These are phyloP conservation scores for Penicillium sp. DNA, from an alignment of 2,329 filamentous ascomycete species.

Conservation along the genomic window DNA sequence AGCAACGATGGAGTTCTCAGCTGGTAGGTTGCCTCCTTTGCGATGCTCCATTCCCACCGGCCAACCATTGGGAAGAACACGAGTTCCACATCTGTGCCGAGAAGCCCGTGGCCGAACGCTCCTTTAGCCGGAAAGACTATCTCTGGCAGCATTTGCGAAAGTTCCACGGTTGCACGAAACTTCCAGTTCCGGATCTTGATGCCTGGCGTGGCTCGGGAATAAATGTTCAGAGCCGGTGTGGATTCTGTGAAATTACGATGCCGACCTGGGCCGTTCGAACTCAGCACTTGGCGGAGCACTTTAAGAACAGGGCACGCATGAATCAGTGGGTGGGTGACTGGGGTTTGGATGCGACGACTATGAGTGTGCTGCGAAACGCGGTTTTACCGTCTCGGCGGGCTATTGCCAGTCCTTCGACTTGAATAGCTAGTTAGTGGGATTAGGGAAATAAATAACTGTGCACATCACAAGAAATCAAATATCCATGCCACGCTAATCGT, in stretches of 20 bases:
- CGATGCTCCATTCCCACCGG: constrained; percentile 43
- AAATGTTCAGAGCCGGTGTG: constrained; percentile 56
- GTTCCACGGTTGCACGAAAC: constrained; percentile 56
- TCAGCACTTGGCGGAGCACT: constrained; percentile 58
- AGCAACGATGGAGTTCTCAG: constrained; percentile 6
- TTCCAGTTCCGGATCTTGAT: constrained; percentile 53
- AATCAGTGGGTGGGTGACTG: constrained; percentile 58
- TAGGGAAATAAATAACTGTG: neutral
- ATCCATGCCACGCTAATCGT: constrained; percentile 9
- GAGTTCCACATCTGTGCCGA: constrained; percentile 56
- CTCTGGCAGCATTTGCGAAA: constrained; percentile 58
- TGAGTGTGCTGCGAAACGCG: constrained; percentile 37
- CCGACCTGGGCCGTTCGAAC: constrained; percentile 54
- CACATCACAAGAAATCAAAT: neutral
- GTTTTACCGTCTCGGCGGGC: constrained; percentile 31
- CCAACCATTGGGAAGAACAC: constrained; percentile 53
- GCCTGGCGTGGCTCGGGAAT: constrained; percentile 55
- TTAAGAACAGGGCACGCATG: constrained; percentile 56
- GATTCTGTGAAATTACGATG: constrained; percentile 54
- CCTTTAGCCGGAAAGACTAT: constrained; percentile 61
- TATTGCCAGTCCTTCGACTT: neutral
- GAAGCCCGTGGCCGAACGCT: constrained; percentile 53
- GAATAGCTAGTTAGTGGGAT: neutral
- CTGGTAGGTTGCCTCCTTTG: constrained; percentile 51
- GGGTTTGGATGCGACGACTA: constrained; percentile 45